Evolutionary conservation across 1,284 basidiomycete genomes (phyloP).

Genomic region (Cutaneotrichosporon mucoides): DNA sequence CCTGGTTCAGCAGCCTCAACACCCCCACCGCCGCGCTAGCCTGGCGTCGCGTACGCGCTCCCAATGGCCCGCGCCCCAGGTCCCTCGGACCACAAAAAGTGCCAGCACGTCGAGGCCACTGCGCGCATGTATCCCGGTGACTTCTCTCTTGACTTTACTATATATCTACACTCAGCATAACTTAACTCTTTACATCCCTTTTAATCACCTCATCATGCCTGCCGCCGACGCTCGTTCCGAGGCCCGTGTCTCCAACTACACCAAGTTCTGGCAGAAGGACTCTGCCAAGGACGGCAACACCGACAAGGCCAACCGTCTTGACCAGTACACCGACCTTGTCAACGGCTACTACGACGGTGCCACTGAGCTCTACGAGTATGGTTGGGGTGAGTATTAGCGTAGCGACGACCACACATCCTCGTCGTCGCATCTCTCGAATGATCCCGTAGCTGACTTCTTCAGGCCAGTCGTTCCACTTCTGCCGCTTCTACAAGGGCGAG

Average conservation of each 20-base stretch:
- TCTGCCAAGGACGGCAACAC: slow-evolving; percentile 63
- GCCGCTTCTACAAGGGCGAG: slow-evolving; percentile 95
- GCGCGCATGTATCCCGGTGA: background rate
- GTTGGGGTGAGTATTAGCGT: slow-evolving; percentile 46
- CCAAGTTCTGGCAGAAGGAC: slow-evolving; percentile 90
- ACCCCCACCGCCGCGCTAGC: too few species aligned
- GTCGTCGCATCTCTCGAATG: too few species aligned
- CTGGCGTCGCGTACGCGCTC: background rate
- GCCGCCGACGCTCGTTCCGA: slow-evolving; percentile 69
- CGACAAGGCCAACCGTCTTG: slow-evolving; percentile 71
- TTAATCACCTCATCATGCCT: slow-evolving; percentile 13
- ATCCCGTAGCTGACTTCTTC: background rate
- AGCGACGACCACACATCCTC: background rate
- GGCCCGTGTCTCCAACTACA: slow-evolving; percentile 84
- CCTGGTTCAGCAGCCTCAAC: too few species aligned
- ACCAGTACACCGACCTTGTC: slow-evolving; percentile 87
- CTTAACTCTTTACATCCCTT: too few species aligned
- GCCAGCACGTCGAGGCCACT: slow-evolving; percentile 1
- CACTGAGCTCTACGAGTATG: slow-evolving; percentile 95
- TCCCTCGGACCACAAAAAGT: background rate
- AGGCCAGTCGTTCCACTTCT: slow-evolving; percentile 92
- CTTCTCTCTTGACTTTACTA: background rate
- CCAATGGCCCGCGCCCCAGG: background rate
- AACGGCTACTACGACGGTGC: slow-evolving; percentile 96
- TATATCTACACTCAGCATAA: background rate